Evolutionary conservation across 371 early-diverging fungal genomes (phyloP).

Genomic region (Mucor saturninus): DNA sequence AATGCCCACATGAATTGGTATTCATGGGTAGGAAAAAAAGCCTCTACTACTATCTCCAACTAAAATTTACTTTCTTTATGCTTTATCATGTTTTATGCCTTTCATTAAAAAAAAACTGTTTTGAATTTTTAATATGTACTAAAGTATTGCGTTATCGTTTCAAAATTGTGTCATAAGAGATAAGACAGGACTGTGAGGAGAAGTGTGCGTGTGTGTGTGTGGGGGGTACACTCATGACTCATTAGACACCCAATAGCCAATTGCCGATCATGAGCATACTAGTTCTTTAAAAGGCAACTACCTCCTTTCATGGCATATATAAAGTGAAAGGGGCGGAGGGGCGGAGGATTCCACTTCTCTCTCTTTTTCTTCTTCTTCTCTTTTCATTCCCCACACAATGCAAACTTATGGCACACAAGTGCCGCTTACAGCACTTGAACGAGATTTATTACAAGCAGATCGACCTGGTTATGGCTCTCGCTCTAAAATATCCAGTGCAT

Average conservation of each 20-base stretch:
- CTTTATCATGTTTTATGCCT: not conserved
- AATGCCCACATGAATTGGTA: constrained; percentile 39
- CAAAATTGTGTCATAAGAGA: not conserved
- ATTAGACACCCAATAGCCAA: constrained; percentile 3
- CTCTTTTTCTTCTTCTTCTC: not conserved
- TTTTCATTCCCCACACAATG: constrained; percentile 2
- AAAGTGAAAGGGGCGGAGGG: not conserved
- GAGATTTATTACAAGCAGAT: constrained; percentile 41
- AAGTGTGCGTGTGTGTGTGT: not conserved
- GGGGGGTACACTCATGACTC: constrained; percentile 3
- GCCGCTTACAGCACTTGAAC: constrained; percentile 19
- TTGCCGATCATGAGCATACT: not conserved
- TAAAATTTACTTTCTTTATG: not conserved
- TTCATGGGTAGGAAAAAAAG: constrained; percentile 19
- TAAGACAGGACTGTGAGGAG: too few relatives aligned
- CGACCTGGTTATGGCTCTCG: constrained; percentile 49
- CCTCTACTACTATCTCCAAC: not conserved
- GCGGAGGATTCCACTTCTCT: not conserved
- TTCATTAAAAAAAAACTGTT: not conserved
- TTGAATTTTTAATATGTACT: too few relatives aligned
- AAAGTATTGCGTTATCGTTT: constrained; percentile 1
- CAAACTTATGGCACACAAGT: not conserved
- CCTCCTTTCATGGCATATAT: constrained; percentile 6
- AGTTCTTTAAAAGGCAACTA: constrained; percentile 11
- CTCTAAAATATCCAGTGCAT: constrained; percentile 43